Evolutionary conservation across 768 basidiomycete genomes (phyloP).

Genomic region (Tylopilus intermedius): DNA sequence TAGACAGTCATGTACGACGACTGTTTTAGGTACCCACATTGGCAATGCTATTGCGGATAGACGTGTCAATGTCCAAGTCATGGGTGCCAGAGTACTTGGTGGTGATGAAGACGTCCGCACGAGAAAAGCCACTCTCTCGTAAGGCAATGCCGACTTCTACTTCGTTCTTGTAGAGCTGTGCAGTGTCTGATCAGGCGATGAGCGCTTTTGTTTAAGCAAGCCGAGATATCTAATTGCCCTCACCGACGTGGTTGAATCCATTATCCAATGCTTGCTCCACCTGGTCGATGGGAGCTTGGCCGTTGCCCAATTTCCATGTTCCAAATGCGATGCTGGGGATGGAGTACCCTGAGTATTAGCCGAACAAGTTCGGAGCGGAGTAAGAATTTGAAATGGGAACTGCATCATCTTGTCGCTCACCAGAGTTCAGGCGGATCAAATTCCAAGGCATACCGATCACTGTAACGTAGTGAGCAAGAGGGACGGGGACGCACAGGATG

Average conservation of each 20-base stretch:
- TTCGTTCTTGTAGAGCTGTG: conserved; percentile 59
- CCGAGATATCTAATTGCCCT: conserved; percentile 7
- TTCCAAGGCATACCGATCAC: conserved; percentile 53
- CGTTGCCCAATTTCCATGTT: conserved; percentile 60
- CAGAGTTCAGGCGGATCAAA: conserved; percentile 53
- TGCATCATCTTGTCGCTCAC: conserved; percentile 28
- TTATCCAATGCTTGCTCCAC: conserved; percentile 59
- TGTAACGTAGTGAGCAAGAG: too few species aligned
- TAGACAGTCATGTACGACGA: background rate
- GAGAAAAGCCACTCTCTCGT: conserved; percentile 52
- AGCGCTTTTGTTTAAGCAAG: background rate
- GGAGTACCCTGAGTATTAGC: conserved; percentile 33
- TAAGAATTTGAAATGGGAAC: background rate
- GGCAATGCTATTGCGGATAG: conserved; percentile 52
- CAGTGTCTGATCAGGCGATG: conserved; percentile 45
- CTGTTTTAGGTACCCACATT: conserved; percentile 37
- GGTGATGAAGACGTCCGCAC: conserved; percentile 61
- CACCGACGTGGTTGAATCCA: conserved; percentile 62
- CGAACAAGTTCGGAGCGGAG: background rate
- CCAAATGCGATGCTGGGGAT: conserved; percentile 57
- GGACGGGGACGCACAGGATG: background rate
- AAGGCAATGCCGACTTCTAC: conserved; percentile 37
- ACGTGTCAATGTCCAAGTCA: conserved; percentile 49
- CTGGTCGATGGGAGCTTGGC: conserved; percentile 46
- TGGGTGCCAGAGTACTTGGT: conserved; percentile 58